Evolutionary conservation across 2,329 filamentous ascomycete species (phyloP).

Genomic region (Alternaria ventricosa): DNA sequence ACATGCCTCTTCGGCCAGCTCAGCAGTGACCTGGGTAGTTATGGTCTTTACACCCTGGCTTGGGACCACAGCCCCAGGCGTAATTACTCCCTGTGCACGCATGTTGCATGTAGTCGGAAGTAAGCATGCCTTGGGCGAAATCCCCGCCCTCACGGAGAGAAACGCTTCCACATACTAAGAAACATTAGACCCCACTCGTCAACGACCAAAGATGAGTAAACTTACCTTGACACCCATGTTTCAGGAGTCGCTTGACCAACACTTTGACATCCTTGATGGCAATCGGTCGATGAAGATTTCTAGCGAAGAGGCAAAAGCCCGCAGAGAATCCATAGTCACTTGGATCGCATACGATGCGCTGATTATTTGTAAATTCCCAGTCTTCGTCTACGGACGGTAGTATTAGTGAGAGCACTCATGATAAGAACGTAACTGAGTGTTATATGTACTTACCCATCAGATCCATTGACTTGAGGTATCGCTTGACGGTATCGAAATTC

Average conservation of each 20-base stretch:
- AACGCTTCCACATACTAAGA: neutral
- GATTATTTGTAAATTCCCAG: neutral
- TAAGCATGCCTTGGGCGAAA: neutral
- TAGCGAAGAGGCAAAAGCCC: neutral
- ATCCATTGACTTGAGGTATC: neutral
- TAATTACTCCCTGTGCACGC: neutral
- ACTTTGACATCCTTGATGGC: neutral
- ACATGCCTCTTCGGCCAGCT: neutral
- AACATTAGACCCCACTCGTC: neutral
- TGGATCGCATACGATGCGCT: neutral
- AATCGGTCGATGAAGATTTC: neutral
- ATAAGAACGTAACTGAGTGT: neutral
- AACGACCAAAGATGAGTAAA: neutral
- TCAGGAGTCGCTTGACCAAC: neutral
- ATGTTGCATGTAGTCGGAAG: neutral
- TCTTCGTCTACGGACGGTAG: neutral
- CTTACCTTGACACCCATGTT: neutral
- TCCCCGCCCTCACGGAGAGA: neutral
- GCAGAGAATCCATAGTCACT: neutral
- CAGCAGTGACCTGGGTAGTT: neutral
- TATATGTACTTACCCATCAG: neutral
- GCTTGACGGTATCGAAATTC: neutral
- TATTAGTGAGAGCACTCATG: neutral
- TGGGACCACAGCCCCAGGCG: neutral
- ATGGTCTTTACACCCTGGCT: neutral